These are phyloP conservation scores for Boletus bicolor DNA, from an alignment of 768 basidiomycete genomes.

Conservation along the genomic window DNA sequence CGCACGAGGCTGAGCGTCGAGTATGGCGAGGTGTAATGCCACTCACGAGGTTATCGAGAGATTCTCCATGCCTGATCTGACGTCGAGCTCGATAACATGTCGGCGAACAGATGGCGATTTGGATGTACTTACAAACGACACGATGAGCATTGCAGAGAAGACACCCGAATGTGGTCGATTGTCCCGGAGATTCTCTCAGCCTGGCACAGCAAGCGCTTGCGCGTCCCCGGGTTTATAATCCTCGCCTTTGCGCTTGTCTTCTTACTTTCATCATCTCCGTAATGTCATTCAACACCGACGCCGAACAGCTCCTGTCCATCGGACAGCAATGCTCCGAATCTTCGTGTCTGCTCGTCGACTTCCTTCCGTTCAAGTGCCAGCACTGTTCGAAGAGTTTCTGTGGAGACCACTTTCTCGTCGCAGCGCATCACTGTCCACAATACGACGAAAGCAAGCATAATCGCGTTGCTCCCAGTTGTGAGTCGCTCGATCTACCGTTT, in stretches of 20 bases:
- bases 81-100: background rate
- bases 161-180: background rate
- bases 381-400: slow-evolving; percentile 73
- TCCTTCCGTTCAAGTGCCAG: slow-evolving; percentile 83
- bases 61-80: slow-evolving; percentile 76
- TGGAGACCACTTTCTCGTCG: slow-evolving; percentile 73
- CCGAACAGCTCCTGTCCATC: slow-evolving; percentile 54
- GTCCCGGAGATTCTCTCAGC: background rate
- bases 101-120: background rate
- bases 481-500: slow-evolving; percentile 19
- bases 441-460: slow-evolving; percentile 72
- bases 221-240: slow-evolving; percentile 22
- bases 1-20: background rate
- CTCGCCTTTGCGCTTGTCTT: background rate
- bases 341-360: slow-evolving; percentile 72
- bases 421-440: slow-evolving; percentile 61
- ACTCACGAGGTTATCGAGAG: slow-evolving; percentile 69
- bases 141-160: slow-evolving; percentile 16
- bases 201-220: slow-evolving; percentile 16
- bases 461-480: slow-evolving; percentile 75
- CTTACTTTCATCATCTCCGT: background rate
- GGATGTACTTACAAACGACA: slow-evolving; percentile 25
- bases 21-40: no score
- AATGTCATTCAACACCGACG: slow-evolving; percentile 13
- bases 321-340: slow-evolving; percentile 70